phyloP scores from a whole-genome alignment of 202 grass and related monocot species.

The Alloteropsis angusta region DNA sequence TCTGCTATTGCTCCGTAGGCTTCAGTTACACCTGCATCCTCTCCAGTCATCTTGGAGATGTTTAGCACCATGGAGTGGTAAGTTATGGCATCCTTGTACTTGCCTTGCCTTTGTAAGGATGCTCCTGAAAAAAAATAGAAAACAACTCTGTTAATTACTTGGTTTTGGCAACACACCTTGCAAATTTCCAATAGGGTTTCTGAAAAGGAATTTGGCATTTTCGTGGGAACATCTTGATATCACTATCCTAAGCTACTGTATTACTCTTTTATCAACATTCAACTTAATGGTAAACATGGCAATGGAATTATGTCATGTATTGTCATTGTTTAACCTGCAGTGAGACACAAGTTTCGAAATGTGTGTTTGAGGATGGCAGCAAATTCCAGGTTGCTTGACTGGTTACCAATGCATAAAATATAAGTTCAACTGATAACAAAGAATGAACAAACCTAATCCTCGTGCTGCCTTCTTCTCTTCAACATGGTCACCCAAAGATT shows the following conservation, averaged over 20 bases:
- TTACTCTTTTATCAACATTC: too few species aligned
- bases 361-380: too few species aligned
- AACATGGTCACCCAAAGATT: constrained; percentile 73
- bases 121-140: constrained; percentile 49
- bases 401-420: too few species aligned
- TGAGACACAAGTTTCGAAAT: too few species aligned
- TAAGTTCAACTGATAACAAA: too few species aligned
- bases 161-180: neutral
- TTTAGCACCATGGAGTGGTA: constrained; percentile 79
- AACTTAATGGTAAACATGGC: too few species aligned
- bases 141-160: neutral
- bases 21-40: constrained; percentile 81
- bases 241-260: too few species aligned
- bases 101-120: constrained; percentile 89
- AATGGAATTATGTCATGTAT: too few species aligned
- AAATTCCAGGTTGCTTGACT: too few species aligned
- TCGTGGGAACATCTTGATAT: neutral
- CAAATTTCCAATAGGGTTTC: neutral
- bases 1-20: constrained; percentile 93
- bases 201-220: neutral
- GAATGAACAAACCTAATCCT: constrained; percentile 69
- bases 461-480: constrained; percentile 92
- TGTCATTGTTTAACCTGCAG: too few species aligned
- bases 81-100: constrained; percentile 90
- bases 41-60: constrained; percentile 59